These are phyloP conservation scores for Gossypium schwendimanii DNA, from an alignment of 441 rosid species.

Conservation along the genomic window DNA sequence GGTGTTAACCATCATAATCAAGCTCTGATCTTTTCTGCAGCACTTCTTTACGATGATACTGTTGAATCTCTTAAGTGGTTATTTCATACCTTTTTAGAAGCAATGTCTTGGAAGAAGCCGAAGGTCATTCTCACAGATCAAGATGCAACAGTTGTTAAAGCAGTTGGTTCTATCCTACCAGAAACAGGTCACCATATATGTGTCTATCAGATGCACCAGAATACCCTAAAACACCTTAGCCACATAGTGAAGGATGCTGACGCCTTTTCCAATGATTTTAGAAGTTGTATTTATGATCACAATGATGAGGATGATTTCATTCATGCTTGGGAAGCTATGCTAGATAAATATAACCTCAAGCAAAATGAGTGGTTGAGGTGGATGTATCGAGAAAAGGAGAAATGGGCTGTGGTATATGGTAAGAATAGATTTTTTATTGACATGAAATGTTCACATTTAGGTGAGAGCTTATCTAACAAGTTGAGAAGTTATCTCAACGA, in stretches of 20 bases:
- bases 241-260: background rate
- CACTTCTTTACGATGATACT: slow-evolving; percentile 1
- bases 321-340: slow-evolving; percentile 7
- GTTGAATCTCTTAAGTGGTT: slow-evolving; percentile 11
- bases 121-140: slow-evolving; percentile 13
- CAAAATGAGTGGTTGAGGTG: slow-evolving; percentile 9
- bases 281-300: slow-evolving; percentile 13
- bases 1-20: slow-evolving; percentile 12
- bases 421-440: slow-evolving; percentile 4
- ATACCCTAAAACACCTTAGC: slow-evolving; percentile 6
- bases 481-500: background rate
- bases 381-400: slow-evolving; percentile 14
- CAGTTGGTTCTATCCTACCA: background rate
- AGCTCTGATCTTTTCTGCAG: slow-evolving; percentile 2
- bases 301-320: slow-evolving; percentile 8
- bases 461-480: slow-evolving; percentile 12
- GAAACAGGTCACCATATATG: slow-evolving; percentile 3
- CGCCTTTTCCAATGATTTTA: slow-evolving; percentile 4
- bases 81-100: slow-evolving; percentile 1
- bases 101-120: slow-evolving; percentile 12
- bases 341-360: background rate
- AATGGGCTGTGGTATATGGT: background rate
- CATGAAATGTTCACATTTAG: background rate
- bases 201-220: slow-evolving; percentile 10
- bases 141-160: slow-evolving; percentile 7